Evolutionary conservation across 306 rosid genomes (phyloP).

Genomic region (Acacia acuminata): DNA sequence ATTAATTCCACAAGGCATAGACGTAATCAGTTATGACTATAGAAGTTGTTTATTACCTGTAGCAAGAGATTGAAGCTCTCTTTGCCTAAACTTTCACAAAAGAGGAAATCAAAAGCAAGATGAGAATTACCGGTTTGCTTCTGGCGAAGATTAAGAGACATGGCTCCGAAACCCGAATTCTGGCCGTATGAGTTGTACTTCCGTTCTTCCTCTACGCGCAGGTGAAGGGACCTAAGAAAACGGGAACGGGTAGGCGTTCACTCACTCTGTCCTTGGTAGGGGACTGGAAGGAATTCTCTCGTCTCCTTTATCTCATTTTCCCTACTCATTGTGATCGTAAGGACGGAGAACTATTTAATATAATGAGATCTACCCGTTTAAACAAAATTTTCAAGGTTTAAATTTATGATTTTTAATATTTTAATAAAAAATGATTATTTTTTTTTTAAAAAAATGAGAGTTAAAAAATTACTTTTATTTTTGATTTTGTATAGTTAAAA

Average conservation of each 20-base stretch:
- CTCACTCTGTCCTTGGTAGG: not conserved
- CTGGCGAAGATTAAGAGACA: constrained; percentile 73
- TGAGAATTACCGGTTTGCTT: constrained; percentile 55
- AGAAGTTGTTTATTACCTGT: not conserved
- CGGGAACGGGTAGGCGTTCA: not conserved
- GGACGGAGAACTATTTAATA: no score
- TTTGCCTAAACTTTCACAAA: not conserved
- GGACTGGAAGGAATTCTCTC: not conserved
- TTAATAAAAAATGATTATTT: no score
- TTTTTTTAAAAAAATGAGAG: no score
- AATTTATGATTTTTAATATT: no score
- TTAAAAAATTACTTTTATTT: no score
- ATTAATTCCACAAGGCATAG: not conserved
- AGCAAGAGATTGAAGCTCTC: not conserved
- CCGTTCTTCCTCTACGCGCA: not conserved
- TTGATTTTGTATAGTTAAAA: no score
- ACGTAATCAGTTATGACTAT: not conserved
- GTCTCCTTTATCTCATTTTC: no score
- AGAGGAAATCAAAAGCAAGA: not conserved
- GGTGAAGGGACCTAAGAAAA: not conserved
- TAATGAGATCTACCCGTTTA: no score
- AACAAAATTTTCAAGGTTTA: no score
- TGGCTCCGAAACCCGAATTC: constrained; percentile 23
- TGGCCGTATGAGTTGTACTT: not conserved
- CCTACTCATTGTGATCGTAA: no score